A percentile compares a stretch with the other conserved stretches of the same genome.
phyloP scores from a whole-genome alignment of 768 basidiomycete genomes.

The Kwoniella dejecticola region DNA sequence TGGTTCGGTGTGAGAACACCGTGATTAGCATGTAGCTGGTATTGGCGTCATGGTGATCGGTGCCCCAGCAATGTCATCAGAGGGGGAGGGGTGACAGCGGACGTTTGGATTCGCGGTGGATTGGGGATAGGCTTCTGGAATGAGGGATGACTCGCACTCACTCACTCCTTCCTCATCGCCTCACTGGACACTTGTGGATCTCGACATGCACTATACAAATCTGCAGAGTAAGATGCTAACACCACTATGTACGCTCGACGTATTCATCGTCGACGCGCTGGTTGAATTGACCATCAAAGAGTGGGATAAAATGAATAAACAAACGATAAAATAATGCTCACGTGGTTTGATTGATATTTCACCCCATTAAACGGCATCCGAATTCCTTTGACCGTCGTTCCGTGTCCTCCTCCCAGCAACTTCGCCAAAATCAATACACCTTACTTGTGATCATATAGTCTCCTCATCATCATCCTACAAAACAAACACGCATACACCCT shows the following conservation, averaged over 20 bases:
- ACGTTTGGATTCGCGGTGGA: not conserved
- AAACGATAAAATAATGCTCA: constrained; percentile 10
- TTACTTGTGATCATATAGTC: not conserved
- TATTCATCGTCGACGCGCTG: too few species aligned
- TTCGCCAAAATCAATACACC: not conserved
- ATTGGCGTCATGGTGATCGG: constrained; percentile 25
- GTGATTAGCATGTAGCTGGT: constrained; percentile 31
- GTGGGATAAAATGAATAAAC: constrained; percentile 11
- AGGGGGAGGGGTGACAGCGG: not conserved
- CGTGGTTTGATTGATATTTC: not conserved
- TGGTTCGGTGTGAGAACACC: not conserved
- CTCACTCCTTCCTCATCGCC: too few species aligned
- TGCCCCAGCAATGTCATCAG: constrained; percentile 29
- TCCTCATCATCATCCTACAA: not conserved
- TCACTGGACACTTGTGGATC: too few species aligned
- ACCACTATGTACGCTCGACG: too few species aligned
- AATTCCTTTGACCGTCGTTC: not conserved
- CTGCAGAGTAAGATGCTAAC: too few species aligned
- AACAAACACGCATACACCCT: not conserved
- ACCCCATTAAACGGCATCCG: constrained; percentile 2
- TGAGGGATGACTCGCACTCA: too few species aligned
- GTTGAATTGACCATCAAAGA: too few species aligned
- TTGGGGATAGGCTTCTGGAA: not conserved
- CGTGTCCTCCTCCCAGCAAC: not conserved
- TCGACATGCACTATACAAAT: too few species aligned